Base-by-base conservation (phyloP, 129 eudicot genomes). In the Tagetes patula region DNA sequence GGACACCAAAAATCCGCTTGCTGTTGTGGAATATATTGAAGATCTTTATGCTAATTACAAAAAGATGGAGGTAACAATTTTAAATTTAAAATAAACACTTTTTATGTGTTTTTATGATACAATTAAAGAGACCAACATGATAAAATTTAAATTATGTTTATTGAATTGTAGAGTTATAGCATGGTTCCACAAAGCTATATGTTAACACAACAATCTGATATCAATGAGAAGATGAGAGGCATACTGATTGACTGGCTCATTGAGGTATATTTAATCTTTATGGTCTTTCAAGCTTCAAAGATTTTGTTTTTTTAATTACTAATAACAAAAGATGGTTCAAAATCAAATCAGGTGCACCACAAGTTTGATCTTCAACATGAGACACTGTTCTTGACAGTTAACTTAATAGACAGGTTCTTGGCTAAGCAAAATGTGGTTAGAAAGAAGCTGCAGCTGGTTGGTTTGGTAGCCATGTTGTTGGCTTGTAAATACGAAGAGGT, bases 401-500 rank as follows among this genome's bases (percentile, higher is more conserved):
- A 90, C 63, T 75, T 95, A 3, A 86, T 95, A 48, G 99, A 95
- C 45, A 84, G 99, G 63, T 95, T 95, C 41, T 77, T 85, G 62
- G 97, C 84, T 7, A 89, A 72, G 67, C 87, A 89, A 77, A 69
- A 53, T 45, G 85, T 90, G 14, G 88, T 66, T 39, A 84, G 99
- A 75, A 90, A 86, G 85, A 95, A 95, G 81, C 80, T 95, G 62
- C 99, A 95, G 80, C 81, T 95, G 56, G 95, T 95, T 76, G 99
- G 99, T 40, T 56, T 95, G 65, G 88, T 84, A 20, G 96, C 99
- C 4, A 72, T 90, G 96, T 91, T 95, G 32, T 73, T 95, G 34
- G 97, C 99, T 3, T 88, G 99, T 87, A 95, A 95, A 69, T 95
- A 90, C 49, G 99, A 95, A 67, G 99, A 95, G 60, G 88, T 95